phyloP scores from a whole-genome alignment of 495 filamentous ascomycete species.

The Penicillium paradoxum region DNA sequence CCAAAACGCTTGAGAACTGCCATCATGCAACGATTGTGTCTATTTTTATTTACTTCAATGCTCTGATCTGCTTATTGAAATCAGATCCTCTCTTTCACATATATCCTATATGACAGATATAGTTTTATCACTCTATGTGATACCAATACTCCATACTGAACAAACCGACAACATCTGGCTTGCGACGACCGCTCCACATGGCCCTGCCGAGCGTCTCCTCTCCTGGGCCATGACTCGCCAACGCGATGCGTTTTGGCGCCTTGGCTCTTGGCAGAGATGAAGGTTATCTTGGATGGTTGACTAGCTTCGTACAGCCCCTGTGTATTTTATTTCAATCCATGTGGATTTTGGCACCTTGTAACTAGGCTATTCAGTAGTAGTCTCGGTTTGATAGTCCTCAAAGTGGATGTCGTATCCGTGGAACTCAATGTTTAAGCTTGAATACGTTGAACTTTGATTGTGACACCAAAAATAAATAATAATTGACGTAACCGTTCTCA shows the following conservation, averaged over 20 bases:
- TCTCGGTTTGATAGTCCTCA: not conserved
- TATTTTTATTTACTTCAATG: too few relatives aligned
- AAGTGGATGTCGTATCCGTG: not conserved
- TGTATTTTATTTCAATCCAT: not conserved
- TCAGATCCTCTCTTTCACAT: not conserved
- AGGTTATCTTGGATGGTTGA: not conserved
- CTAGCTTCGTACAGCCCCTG: not conserved
- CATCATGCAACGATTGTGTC: too few relatives aligned
- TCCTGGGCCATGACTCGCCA: constrained; percentile 9
- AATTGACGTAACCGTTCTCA: not conserved
- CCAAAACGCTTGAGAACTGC: not conserved
- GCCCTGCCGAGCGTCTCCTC: constrained; percentile 15
- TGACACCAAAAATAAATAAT: not conserved
- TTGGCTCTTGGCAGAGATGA: constrained; percentile 9
- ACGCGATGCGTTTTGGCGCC: constrained; percentile 1
- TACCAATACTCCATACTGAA: not conserved
- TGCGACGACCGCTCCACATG: constrained; percentile 26
- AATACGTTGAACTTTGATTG: not conserved
- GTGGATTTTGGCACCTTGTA: not conserved
- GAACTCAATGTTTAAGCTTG: not conserved
- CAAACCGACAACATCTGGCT: constrained; percentile 11
- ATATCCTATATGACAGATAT: not conserved
- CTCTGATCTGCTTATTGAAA: too few relatives aligned
- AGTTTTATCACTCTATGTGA: not conserved
- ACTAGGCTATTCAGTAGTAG: not conserved